Conservation (phyloP, 208 protist species). For the Trypanosoma mega region DNA sequence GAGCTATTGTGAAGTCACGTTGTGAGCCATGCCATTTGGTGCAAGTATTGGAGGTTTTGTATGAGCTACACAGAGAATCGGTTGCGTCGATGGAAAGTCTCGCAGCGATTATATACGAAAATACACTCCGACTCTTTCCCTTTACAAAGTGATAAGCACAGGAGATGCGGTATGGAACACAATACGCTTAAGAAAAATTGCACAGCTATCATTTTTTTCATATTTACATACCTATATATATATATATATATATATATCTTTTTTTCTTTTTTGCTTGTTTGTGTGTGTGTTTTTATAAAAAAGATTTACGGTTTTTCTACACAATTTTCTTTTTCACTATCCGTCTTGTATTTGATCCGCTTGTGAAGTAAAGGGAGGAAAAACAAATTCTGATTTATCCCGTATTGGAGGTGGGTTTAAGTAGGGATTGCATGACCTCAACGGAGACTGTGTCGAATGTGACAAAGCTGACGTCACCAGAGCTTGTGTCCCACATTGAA, state of each 20-base stretch:
- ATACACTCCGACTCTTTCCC: constrained; percentile 61
- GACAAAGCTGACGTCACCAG: constrained; percentile 26
- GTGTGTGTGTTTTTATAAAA: not conserved
- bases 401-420: no score
- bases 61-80: constrained; percentile 50
- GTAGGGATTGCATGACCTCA: no score
- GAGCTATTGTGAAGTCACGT: constrained; percentile 63
- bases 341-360: not conserved
- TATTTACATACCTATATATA: constrained; percentile 1
- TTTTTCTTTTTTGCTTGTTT: not conserved
- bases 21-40: constrained; percentile 69
- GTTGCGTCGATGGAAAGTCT: constrained; percentile 47
- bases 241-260: constrained; percentile 8
- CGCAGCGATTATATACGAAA: constrained; percentile 41
- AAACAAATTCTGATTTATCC: no score
- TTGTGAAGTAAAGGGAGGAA: not conserved
- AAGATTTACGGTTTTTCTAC: not conserved
- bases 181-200: not conserved
- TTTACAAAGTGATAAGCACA: constrained; percentile 24
- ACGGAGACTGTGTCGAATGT: constrained; percentile 31
- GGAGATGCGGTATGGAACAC: not conserved
- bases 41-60: constrained; percentile 66
- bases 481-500: constrained; percentile 49
- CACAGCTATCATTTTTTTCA: constrained; percentile 1
- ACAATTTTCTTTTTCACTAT: constrained; percentile 2